A percentile compares a stretch with the other conserved stretches of the same genome.
Evolutionary conservation across 1,139 yeast species (phyloP).

Genomic region (Zygoascus meyerae): DNA sequence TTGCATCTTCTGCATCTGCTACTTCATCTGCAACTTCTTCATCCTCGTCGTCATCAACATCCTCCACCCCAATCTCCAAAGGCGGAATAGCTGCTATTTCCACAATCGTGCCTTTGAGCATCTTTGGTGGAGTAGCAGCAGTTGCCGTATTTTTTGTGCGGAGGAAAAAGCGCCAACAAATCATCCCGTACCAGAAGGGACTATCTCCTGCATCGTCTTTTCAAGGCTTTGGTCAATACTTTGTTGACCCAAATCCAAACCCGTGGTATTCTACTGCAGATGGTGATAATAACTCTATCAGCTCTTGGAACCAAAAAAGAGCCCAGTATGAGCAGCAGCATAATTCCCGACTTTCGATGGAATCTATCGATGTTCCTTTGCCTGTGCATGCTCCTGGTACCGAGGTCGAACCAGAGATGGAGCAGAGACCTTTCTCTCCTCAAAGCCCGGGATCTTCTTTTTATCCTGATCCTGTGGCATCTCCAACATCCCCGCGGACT

Average conservation of each 20-base stretch:
- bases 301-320: constrained; percentile 30
- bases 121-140: constrained; percentile 22
- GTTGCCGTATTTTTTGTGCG: constrained; percentile 22
- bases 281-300: constrained; percentile 24
- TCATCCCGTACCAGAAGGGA: constrained; percentile 8
- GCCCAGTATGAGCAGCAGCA: constrained; percentile 17
- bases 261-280: constrained; percentile 14
- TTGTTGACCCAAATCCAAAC: constrained; percentile 14
- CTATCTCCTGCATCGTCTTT: constrained; percentile 18
- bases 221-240: constrained; percentile 13
- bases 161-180: constrained; percentile 12
- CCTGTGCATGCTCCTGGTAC: constrained; percentile 9
- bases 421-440: constrained; percentile 3
- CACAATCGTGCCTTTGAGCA: constrained; percentile 31
- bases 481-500: background rate
- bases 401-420: constrained; percentile 4
- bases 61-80: constrained; percentile 16
- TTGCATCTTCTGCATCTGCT: constrained; percentile 12
- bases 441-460: background rate
- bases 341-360: constrained; percentile 5
- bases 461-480: background rate
- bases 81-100: constrained; percentile 34
- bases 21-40: constrained; percentile 27
- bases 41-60: constrained; percentile 16
- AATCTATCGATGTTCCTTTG: background rate